These are phyloP conservation scores for Aspergillus conjunctus DNA, from an alignment of 495 filamentous ascomycete species.

Conservation along the genomic window DNA sequence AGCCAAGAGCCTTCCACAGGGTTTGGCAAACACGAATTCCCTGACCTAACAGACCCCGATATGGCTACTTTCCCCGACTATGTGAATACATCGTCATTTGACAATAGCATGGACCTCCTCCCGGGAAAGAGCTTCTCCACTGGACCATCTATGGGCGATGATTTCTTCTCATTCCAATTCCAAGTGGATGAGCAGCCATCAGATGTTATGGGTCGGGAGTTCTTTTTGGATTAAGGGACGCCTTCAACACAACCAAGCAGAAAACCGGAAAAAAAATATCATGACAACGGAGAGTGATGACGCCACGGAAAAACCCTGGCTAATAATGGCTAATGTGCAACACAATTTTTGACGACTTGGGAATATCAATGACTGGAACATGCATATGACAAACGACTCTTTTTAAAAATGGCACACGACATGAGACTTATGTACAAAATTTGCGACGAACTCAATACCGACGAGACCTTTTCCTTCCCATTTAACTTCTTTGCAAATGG, in stretches of 20 bases:
- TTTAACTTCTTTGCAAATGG: constrained; percentile 8
- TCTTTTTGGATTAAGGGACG: constrained; percentile 29
- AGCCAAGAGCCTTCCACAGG: constrained; percentile 40
- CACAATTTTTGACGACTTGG: constrained; percentile 25
- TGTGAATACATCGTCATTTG: constrained; percentile 37
- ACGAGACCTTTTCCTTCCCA: constrained; percentile 10
- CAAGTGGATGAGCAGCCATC: constrained; percentile 34
- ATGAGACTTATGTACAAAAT: constrained; percentile 28
- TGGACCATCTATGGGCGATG: constrained; percentile 34
- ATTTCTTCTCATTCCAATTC: constrained; percentile 43
- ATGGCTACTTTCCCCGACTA: constrained; percentile 39
- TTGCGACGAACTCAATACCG: constrained; percentile 4
- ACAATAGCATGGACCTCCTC: constrained; percentile 38
- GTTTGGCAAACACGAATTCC: constrained; percentile 38
- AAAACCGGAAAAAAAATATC: not conserved
- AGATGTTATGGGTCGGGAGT: constrained; percentile 29
- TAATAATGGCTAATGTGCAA: constrained; percentile 26
- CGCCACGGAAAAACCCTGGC: constrained; percentile 18
- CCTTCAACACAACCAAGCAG: not conserved
- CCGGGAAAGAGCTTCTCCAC: constrained; percentile 40
- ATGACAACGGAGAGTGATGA: constrained; percentile 17
- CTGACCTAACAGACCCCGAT: constrained; percentile 31
- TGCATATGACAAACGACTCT: constrained; percentile 26
- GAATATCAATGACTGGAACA: constrained; percentile 26
- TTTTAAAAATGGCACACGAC: constrained; percentile 22